phyloP scores from a whole-genome alignment of 257 asterid species.

The Rehmannia glutinosa region DNA sequence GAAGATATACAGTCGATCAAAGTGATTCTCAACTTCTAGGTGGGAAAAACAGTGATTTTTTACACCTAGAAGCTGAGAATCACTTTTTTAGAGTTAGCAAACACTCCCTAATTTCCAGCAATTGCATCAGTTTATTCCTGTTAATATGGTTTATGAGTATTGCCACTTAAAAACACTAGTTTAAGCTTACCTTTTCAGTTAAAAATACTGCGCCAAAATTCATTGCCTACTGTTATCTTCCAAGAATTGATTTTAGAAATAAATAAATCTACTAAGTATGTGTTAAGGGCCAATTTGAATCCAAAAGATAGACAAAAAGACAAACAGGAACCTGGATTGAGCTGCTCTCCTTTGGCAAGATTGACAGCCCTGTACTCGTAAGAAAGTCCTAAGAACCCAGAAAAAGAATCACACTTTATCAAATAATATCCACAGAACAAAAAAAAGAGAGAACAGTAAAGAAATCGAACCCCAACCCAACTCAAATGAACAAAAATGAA shows the following conservation, averaged over 20 bases:
- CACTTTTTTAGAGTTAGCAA: too few relatives aligned
- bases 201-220: background rate
- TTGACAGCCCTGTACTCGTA: slow-evolving; percentile 74
- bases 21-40: too few relatives aligned
- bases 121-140: background rate
- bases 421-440: background rate
- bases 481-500: background rate
- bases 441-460: background rate
- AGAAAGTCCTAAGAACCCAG: slow-evolving; percentile 41
- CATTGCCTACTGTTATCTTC: background rate
- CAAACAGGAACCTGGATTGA: slow-evolving; percentile 44
- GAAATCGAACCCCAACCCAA: background rate
- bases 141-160: background rate
- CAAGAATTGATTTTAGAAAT: background rate
- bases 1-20: too few relatives aligned
- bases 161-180: background rate
- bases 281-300: background rate
- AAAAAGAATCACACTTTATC: background rate
- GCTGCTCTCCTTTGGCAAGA: slow-evolving; percentile 63
- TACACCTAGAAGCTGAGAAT: too few relatives aligned
- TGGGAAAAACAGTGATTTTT: too few relatives aligned
- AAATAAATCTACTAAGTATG: background rate
- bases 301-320: background rate
- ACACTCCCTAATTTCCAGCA: background rate
- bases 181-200: background rate